phyloP scores from a whole-genome alignment of 2,329 filamentous ascomycete genomes.

The Aspergillus clavatus region DNA sequence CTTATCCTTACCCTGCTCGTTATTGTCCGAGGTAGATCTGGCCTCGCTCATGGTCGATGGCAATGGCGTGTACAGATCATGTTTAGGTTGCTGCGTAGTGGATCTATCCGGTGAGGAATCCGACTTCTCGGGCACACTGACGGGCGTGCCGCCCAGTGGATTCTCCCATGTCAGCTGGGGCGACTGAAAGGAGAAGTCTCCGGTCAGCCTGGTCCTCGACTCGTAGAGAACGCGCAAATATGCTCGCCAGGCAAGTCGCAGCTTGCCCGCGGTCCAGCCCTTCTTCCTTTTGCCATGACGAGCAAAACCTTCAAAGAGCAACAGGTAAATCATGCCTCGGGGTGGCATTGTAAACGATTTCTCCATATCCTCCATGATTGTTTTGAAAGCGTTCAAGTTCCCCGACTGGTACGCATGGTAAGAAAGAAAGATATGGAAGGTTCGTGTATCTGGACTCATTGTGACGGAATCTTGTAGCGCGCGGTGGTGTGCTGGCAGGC shows the following conservation, averaged over 20 bases:
- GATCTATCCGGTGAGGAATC: conserved; percentile 1
- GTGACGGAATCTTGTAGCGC: conserved; percentile 61
- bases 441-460: conserved; percentile 69
- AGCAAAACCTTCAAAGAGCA: conserved; percentile 77
- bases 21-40: not conserved
- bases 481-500: conserved; percentile 53
- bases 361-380: conserved; percentile 74
- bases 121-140: conserved; percentile 4
- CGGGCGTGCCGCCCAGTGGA: conserved; percentile 18
- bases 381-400: conserved; percentile 64
- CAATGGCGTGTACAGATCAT: conserved; percentile 23
- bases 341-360: conserved; percentile 61
- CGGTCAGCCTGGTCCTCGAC: conserved; percentile 27
- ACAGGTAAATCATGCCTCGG: conserved; percentile 71
- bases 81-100: conserved; percentile 4
- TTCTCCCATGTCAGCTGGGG: conserved; percentile 27
- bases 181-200: conserved; percentile 12
- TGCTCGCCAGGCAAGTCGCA: conserved; percentile 63
- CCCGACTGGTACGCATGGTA: conserved; percentile 67
- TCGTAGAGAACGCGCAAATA: conserved; percentile 49
- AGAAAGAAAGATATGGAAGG: conserved; percentile 73
- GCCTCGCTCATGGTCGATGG: conserved; percentile 13
- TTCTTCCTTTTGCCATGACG: conserved; percentile 64
- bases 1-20: conserved; percentile 5
- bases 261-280: conserved; percentile 66